Conservation (phyloP, 768 basidiomycete species). For the Mycena filopes region DNA sequence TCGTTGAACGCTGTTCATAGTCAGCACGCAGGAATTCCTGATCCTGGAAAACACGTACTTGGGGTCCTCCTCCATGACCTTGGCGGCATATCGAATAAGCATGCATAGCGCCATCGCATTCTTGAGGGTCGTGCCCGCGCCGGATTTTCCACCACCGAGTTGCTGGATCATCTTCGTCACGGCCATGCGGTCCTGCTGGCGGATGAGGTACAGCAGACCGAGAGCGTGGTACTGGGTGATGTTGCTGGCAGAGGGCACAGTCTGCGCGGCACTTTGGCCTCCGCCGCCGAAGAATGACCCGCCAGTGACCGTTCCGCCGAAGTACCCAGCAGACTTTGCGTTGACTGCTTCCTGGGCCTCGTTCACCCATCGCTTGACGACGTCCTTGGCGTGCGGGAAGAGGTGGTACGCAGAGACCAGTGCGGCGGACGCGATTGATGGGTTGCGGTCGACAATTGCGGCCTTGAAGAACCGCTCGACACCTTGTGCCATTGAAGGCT, state of each 20-base stretch:
- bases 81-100: conserved; percentile 98
- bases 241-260: conserved; percentile 88
- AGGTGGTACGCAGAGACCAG: conserved; percentile 98
- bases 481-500: conserved; percentile 99
- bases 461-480: conserved; percentile 99
- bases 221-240: conserved; percentile 98
- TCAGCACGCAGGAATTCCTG: background rate
- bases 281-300: conserved; percentile 83
- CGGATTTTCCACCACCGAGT: conserved; percentile 88
- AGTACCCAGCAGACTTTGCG: conserved; percentile 80
- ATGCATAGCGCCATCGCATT: conserved; percentile 98
- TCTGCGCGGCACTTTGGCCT: conserved; percentile 68
- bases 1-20: conserved; percentile 74
- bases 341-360: conserved; percentile 97
- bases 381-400: conserved; percentile 92
- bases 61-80: conserved; percentile 98
- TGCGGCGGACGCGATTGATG: conserved; percentile 95
- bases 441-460: conserved; percentile 96
- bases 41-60: conserved; percentile 70
- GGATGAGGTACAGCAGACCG: conserved; percentile 91
- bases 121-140: conserved; percentile 85
- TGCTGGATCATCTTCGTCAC: conserved; percentile 99
- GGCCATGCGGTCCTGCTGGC: conserved; percentile 98
- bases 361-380: conserved; percentile 99
- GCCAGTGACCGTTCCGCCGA: conserved; percentile 65